A percentile compares a stretch with the other conserved stretches of the same genome.
Evolutionary conservation across 129 eudicot species (phyloP).

Genomic region (Tagetes erecta): DNA sequence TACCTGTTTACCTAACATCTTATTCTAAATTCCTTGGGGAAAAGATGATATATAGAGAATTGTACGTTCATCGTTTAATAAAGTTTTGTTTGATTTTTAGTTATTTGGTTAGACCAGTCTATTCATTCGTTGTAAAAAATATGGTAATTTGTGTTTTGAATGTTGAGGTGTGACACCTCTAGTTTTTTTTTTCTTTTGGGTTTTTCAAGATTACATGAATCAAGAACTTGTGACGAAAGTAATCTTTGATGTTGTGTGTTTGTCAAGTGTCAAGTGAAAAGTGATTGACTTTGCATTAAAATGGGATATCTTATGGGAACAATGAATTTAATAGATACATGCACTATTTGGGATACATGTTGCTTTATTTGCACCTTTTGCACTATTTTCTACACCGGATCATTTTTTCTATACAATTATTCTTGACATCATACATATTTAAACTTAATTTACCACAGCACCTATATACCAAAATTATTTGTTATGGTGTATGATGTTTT

Average conservation of each 20-base stretch:
- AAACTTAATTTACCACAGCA: neutral
- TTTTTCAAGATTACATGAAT: neutral
- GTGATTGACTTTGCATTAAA: slow-evolving; percentile 33
- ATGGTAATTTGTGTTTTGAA: neutral
- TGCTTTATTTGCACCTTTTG: slow-evolving; percentile 10
- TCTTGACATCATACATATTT: neutral
- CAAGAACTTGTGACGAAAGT: slow-evolving; percentile 17
- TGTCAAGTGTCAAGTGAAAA: slow-evolving; percentile 32
- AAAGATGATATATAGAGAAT: no score
- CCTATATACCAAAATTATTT: neutral
- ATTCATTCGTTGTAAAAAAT: no score
- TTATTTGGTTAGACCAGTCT: no score
- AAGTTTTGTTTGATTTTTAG: no score
- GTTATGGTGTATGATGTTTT: neutral
- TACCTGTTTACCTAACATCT: no score
- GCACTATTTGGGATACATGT: slow-evolving; percentile 18
- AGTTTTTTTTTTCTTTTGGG: neutral
- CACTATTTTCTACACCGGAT: neutral
- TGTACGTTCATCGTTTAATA: no score
- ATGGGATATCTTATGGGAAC: slow-evolving; percentile 30
- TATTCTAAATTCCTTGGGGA: no score
- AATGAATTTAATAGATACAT: slow-evolving; percentile 9
- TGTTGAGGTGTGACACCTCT: neutral
- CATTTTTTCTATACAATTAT: neutral
- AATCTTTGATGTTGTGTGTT: slow-evolving; percentile 26